These are phyloP conservation scores for Trichosporon asahii DNA, from an alignment of 1,284 basidiomycete species.

Conservation along the genomic window DNA sequence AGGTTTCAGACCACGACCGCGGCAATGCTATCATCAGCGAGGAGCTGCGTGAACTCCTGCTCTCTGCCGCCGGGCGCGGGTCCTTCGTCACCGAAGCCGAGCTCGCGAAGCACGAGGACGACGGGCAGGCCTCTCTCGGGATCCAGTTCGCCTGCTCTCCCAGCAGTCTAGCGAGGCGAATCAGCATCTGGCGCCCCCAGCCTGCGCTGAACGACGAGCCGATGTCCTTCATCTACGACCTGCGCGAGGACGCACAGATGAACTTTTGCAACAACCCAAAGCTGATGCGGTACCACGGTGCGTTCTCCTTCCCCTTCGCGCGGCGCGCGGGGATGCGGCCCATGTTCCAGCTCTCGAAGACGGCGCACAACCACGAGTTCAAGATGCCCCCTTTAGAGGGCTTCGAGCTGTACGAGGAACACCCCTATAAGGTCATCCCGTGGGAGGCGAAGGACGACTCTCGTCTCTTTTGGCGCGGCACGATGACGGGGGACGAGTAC, in stretches of 20 bases:
- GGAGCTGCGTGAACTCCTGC: constrained; percentile 35
- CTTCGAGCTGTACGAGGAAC: constrained; percentile 37
- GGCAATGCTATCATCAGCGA: constrained; percentile 43
- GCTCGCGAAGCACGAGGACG: constrained; percentile 23
- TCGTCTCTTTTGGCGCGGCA: constrained; percentile 54
- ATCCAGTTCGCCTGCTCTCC: constrained; percentile 11
- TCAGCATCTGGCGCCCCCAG: constrained; percentile 1
- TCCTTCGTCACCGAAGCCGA: constrained; percentile 35
- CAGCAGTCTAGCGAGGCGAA: not conserved
- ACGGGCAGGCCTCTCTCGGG: not conserved
- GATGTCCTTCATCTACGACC: constrained; percentile 41
- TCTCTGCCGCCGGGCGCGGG: constrained; percentile 28
- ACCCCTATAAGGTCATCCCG: not conserved
- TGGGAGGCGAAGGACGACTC: constrained; percentile 47
- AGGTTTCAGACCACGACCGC: constrained; percentile 48
- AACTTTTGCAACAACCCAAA: constrained; percentile 44
- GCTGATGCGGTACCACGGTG: constrained; percentile 39
- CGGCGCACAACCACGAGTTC: constrained; percentile 41
- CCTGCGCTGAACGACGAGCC: constrained; percentile 15
- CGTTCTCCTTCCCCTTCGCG: constrained; percentile 40
- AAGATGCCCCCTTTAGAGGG: constrained; percentile 48
- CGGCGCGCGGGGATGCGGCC: constrained; percentile 44
- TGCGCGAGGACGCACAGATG: constrained; percentile 20
- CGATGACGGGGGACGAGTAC: constrained; percentile 50
- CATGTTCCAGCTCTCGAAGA: constrained; percentile 50